These are phyloP conservation scores for Hypoxylon fuscum DNA, from an alignment of 495 filamentous ascomycete genomes.

Conservation along the genomic window DNA sequence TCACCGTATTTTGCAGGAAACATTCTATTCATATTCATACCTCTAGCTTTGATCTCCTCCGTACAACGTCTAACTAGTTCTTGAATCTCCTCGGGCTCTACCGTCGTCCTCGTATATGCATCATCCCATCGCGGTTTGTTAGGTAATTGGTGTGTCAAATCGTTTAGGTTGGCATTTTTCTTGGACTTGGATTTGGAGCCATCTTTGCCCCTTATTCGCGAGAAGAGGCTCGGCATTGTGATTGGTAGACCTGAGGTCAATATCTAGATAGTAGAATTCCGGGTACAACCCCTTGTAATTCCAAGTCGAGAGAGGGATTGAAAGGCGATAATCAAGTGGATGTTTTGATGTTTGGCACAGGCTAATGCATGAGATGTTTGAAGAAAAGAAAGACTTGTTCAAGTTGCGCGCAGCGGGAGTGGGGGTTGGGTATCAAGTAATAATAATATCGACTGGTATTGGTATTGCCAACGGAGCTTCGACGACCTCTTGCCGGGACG, in stretches of 20 bases:
- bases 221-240: conserved; percentile 72
- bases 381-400: conserved; percentile 31
- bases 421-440: conserved; percentile 45
- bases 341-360: conserved; percentile 30
- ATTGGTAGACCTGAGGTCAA: conserved; percentile 25
- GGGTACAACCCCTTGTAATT: conserved; percentile 12
- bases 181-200: conserved; percentile 65
- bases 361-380: conserved; percentile 28
- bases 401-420: conserved; percentile 40
- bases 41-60: conserved; percentile 91
- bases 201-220: conserved; percentile 78
- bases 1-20: conserved; percentile 12
- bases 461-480: conserved; percentile 36
- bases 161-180: conserved; percentile 58
- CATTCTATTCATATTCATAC: conserved; percentile 68
- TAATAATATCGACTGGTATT: conserved; percentile 43
- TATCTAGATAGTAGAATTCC: conserved; percentile 18
- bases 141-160: conserved; percentile 59
- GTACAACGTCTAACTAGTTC: conserved; percentile 86
- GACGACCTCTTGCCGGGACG: conserved; percentile 14
- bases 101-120: conserved; percentile 84
- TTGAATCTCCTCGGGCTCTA: conserved; percentile 90
- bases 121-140: conserved; percentile 85
- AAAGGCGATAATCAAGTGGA: conserved; percentile 14
- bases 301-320: conserved; percentile 12